These are phyloP conservation scores for Blepharisma japonicum DNA, from an alignment of 73 alveolate genomes.

Conservation along the genomic window DNA sequence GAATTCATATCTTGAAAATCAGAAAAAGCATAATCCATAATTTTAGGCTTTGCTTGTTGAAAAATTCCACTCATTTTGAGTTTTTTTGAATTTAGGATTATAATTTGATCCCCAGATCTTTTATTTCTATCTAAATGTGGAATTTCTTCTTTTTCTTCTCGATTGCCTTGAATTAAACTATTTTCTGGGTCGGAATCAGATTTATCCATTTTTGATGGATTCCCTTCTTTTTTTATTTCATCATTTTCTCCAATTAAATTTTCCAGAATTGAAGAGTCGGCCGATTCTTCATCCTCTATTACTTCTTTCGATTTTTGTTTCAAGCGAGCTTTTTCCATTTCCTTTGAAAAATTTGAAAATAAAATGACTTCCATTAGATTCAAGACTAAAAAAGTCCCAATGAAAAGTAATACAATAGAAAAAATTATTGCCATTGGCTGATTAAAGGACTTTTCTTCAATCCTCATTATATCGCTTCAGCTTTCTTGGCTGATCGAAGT, in stretches of 20 bases:
- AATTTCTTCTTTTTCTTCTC: background rate
- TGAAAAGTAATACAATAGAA: constrained; percentile 69
- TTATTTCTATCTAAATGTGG: background rate
- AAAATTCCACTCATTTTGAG: no score
- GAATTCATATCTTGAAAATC: no score
- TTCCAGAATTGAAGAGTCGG: background rate
- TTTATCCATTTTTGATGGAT: background rate
- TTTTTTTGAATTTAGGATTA: no score
- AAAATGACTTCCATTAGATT: constrained; percentile 89
- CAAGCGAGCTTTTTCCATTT: background rate
- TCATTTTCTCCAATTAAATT: background rate
- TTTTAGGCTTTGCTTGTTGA: no score
- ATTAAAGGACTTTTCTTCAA: constrained; percentile 62
- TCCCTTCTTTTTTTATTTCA: background rate
- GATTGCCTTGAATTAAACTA: background rate
- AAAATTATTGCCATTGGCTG: constrained; percentile 40
- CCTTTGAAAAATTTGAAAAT: constrained; percentile 36
- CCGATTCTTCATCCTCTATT: background rate
- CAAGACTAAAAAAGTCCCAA: constrained; percentile 85
- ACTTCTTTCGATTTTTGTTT: no score
- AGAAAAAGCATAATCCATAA: no score
- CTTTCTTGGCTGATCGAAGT: constrained; percentile 83
- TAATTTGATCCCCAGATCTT: no score
- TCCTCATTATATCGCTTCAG: constrained; percentile 70
- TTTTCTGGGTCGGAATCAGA: background rate